phyloP scores from a whole-genome alignment of 768 basidiomycete genomes.

The Auriculariales sp. region DNA sequence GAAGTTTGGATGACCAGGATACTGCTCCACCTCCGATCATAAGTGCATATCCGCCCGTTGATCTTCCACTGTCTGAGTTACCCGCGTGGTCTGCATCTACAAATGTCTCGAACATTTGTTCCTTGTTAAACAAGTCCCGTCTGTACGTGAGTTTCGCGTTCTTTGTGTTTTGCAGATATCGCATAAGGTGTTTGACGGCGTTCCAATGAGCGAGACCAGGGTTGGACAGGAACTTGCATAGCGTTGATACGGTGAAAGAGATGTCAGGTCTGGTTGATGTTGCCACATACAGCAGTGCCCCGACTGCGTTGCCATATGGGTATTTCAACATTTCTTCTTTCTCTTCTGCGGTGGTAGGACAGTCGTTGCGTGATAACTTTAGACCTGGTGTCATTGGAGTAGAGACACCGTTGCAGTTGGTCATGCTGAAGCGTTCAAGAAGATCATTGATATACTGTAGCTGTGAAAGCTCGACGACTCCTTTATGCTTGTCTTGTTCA shows the following conservation, averaged over 20 bases:
- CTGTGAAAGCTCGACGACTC: slow-evolving; percentile 1
- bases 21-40: slow-evolving; percentile 6
- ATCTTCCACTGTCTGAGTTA: background rate
- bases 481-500: background rate
- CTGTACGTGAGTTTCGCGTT: slow-evolving; percentile 1
- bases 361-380: background rate
- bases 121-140: background rate
- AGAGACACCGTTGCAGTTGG: background rate
- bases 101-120: background rate
- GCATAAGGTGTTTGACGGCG: slow-evolving; percentile 2
- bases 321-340: background rate
- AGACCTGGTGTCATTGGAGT: background rate
- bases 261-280: slow-evolving; percentile 3
- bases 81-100: slow-evolving; percentile 1
- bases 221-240: slow-evolving; percentile 1
- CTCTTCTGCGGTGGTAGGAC: background rate
- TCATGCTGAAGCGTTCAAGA: background rate
- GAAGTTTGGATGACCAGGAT: slow-evolving; percentile 9
- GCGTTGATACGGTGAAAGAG: slow-evolving; percentile 1
- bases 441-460: background rate
- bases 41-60: slow-evolving; percentile 1
- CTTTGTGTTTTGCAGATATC: background rate
- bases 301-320: slow-evolving; percentile 4
- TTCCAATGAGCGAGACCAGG: slow-evolving; percentile 1
- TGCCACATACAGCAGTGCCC: slow-evolving; percentile 1